Conservation (phyloP, 78 protist genomes). For the Cavenderia fasciculata region DNA sequence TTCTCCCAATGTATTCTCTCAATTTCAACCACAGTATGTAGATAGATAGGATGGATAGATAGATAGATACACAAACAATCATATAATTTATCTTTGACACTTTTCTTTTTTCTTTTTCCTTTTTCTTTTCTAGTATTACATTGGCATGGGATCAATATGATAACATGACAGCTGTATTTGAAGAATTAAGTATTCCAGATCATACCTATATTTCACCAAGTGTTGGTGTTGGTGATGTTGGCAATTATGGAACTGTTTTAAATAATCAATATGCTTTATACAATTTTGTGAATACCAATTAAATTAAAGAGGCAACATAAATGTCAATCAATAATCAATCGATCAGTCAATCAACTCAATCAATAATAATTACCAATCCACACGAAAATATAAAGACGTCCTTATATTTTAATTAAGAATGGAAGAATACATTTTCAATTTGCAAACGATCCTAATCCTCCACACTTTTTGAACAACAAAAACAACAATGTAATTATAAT, state of each 20-base stretch:
- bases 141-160: slow-evolving; percentile 74
- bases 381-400: background rate
- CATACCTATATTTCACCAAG: slow-evolving; percentile 28
- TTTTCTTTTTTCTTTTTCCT: too few species aligned
- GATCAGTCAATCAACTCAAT: background rate
- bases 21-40: slow-evolving; percentile 80
- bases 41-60: too few species aligned
- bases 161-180: slow-evolving; percentile 24
- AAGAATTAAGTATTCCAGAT: slow-evolving; percentile 10
- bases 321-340: background rate
- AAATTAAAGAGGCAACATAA: too few species aligned
- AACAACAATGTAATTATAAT: too few species aligned
- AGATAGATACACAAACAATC: too few species aligned
- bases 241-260: slow-evolving; percentile 55
- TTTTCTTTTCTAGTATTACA: slow-evolving; percentile 33
- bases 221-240: slow-evolving; percentile 58
- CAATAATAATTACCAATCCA: background rate
- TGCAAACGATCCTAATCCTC: background rate
- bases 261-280: slow-evolving; percentile 42
- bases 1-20: slow-evolving; percentile 78
- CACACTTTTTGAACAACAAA: background rate
- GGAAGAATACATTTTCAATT: background rate
- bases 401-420: background rate
- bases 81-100: too few species aligned
- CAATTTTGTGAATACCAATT: background rate